phyloP scores from a whole-genome alignment of 305 asterid species.

The Salvia sclarea region DNA sequence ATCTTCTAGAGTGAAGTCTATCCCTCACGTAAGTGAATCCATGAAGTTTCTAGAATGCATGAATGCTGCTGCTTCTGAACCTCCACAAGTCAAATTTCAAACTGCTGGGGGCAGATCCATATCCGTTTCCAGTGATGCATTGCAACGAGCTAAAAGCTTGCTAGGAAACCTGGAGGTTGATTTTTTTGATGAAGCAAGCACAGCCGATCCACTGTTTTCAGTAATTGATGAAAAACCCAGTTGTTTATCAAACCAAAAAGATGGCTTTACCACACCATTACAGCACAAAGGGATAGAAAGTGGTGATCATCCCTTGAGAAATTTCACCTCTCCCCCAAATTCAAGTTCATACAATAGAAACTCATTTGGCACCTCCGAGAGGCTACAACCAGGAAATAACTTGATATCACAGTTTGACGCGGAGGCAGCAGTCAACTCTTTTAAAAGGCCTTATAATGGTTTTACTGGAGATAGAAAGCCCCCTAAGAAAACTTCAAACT shows the following conservation, averaged over 20 bases:
- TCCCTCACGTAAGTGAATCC: slow-evolving; percentile 37
- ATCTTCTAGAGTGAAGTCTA: slow-evolving; percentile 39
- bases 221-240: slow-evolving; percentile 34
- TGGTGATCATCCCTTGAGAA: slow-evolving; percentile 39
- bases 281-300: slow-evolving; percentile 37
- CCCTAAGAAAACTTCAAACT: slow-evolving; percentile 29
- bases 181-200: slow-evolving; percentile 47
- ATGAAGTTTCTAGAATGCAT: slow-evolving; percentile 42
- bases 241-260: slow-evolving; percentile 39
- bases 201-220: slow-evolving; percentile 43
- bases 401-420: slow-evolving; percentile 83
- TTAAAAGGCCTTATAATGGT: slow-evolving; percentile 34
- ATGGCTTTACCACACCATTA: slow-evolving; percentile 51
- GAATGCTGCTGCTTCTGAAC: slow-evolving; percentile 43
- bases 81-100: slow-evolving; percentile 77
- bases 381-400: slow-evolving; percentile 59
- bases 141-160: slow-evolving; percentile 80
- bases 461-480: slow-evolving; percentile 38
- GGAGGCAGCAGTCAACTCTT: slow-evolving; percentile 55
- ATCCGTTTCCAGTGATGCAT: slow-evolving; percentile 82
- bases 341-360: slow-evolving; percentile 51
- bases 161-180: slow-evolving; percentile 76
- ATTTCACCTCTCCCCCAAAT: slow-evolving; percentile 66
- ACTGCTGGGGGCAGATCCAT: slow-evolving; percentile 98
- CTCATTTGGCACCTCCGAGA: slow-evolving; percentile 44